Evolutionary conservation across 805 yeast genomes (phyloP).

Genomic region (Barnettozyma vustinii): DNA sequence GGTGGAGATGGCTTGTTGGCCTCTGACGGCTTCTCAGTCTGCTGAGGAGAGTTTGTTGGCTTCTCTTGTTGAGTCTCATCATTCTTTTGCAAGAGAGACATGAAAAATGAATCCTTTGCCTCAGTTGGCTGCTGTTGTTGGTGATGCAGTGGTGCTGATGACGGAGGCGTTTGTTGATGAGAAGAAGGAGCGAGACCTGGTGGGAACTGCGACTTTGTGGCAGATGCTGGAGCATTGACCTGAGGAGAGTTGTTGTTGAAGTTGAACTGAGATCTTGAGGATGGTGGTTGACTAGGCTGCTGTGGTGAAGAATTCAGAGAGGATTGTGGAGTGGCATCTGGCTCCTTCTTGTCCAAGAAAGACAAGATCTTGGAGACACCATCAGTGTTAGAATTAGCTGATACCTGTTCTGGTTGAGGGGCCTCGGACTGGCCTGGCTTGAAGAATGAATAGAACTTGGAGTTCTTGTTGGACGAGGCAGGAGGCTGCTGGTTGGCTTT

Average conservation of each 20-base stretch:
- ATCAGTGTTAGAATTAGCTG: conserved; percentile 5
- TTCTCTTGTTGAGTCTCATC: conserved; percentile 10
- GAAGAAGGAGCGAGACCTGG: conserved; percentile 15
- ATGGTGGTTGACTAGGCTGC: conserved; percentile 3
- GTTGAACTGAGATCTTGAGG: conserved; percentile 9
- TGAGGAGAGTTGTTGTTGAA: background rate
- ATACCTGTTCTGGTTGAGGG: conserved; percentile 2
- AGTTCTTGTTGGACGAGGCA: conserved; percentile 19
- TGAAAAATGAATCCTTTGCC: conserved; percentile 22
- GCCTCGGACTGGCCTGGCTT: conserved; percentile 14
- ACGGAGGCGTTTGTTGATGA: conserved; percentile 1
- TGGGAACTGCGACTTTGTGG: conserved; percentile 14
- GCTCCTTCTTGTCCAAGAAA: conserved; percentile 20
- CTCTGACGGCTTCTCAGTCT: background rate
- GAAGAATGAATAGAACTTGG: conserved; percentile 26
- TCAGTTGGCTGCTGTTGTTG: conserved; percentile 8
- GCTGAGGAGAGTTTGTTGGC: background rate
- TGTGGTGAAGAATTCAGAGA: conserved; percentile 9
- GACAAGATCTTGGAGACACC: conserved; percentile 25
- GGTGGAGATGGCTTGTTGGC: background rate
- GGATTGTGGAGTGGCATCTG: conserved; percentile 6
- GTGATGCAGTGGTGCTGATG: conserved; percentile 4
- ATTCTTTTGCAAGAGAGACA: conserved; percentile 20
- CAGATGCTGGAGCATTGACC: conserved; percentile 9
- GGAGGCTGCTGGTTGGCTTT: conserved; percentile 4